Base-by-base conservation (phyloP, 2,329 filamentous ascomycete species). In the Xylariaceae sp. region DNA sequence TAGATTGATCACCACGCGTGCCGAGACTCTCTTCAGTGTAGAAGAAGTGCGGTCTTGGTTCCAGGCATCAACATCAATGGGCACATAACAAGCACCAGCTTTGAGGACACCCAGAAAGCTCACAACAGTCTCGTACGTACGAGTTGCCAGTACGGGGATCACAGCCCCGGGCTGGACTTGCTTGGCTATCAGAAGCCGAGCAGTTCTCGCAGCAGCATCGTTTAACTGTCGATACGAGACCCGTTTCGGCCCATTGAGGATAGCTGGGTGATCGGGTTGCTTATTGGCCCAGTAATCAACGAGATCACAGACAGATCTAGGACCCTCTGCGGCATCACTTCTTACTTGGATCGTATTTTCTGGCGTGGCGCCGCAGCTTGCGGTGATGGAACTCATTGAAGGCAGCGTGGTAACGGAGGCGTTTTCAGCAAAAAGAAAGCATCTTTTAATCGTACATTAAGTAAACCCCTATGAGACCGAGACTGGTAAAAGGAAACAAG, bases 21-120 rank as follows among this genome's bases (percentile, higher is more conserved):
- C 47, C 3, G 17, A 31, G 16, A 43, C 39, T 42, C 47, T 42
- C n/a, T 44, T 28, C 1, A 55, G 13, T 13, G 53, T 46, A 14
- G 53, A 46, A 10, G 22, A 17, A n/a, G 47, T 47, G 7, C 43
- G 28, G 7, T 52, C 45, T 28, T 55, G n/a, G 16, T 14, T 31
- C 53, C 53, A 55, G 12, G 53, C 46, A 33, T 45, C 49, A 14
- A 55, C 31, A 31, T 55, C 53, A 11, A 55, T 50, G 10, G 53
- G 53, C 16, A 55, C 49, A 48, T 56, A 56, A 38, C 54, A 56
- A 12, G 51, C 54, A 6, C 51, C 54, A 2, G 45, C 16, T 33
- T 47, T 50, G 2, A 56, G 31, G 10, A 53, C 47, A 9, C 54
- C 54, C 10, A 56, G 10, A 31, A 53, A 52, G 40, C 42, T 50